Evolutionary conservation across 345 rosid genomes (phyloP).

Genomic region (Mercurialis annua): DNA sequence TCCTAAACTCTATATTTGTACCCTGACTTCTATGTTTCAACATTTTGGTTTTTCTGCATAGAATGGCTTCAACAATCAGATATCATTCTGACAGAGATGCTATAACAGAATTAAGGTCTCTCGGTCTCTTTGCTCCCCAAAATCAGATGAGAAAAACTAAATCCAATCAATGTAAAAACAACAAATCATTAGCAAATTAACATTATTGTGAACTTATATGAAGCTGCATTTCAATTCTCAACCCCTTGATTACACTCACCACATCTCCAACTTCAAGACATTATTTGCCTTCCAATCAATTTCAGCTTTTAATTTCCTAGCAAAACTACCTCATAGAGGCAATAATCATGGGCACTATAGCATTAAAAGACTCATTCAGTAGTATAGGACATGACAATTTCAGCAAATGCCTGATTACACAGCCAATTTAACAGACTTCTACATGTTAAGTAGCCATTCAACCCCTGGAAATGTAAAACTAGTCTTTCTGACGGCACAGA

Average conservation of each 20-base stretch:
- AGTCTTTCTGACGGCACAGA: background rate
- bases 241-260: background rate
- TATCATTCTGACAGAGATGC: no score
- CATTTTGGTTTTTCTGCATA: no score
- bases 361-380: no score
- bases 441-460: background rate
- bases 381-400: background rate
- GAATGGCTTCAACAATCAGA: no score
- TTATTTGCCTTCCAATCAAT: background rate
- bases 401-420: background rate
- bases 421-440: background rate
- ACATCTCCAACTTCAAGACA: background rate
- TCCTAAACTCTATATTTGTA: no score
- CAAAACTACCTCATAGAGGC: background rate
- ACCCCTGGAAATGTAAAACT: background rate
- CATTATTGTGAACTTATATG: no score
- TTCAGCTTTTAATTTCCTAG: background rate
- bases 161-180: background rate
- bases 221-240: no score
- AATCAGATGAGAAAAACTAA: background rate
- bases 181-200: no score
- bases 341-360: no score
- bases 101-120: no score
- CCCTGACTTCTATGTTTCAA: no score
- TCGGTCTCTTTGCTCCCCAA: background rate